Percentiles rank a stretch among this genome's conserved stretches.
These are phyloP conservation scores for Boletus bicolor DNA, from an alignment of 768 basidiomycete genomes.

Conservation along the genomic window DNA sequence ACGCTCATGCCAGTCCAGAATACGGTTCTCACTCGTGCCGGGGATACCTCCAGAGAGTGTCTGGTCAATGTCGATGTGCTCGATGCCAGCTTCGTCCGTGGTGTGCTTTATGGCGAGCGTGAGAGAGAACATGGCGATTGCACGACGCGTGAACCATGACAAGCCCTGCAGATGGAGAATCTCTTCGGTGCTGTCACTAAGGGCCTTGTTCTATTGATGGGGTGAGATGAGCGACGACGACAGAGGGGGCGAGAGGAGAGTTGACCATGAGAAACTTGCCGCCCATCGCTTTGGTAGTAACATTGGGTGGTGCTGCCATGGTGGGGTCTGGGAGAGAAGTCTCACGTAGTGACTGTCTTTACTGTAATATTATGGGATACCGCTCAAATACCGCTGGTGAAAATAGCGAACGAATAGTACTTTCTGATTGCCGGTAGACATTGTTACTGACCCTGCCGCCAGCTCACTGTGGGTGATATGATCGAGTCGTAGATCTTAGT, in stretches of 20 bases:
- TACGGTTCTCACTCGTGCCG: constrained; percentile 54
- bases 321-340: constrained; percentile 1
- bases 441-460: no score
- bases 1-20: constrained; percentile 53
- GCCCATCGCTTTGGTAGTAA: constrained; percentile 57
- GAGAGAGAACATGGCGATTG: constrained; percentile 54
- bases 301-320: constrained; percentile 65
- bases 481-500: no score
- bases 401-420: no score
- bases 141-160: constrained; percentile 65
- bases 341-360: not conserved
- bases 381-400: no score
- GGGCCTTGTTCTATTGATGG: constrained; percentile 55
- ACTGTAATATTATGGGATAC: constrained; percentile 1
- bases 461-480: no score
- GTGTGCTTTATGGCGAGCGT: constrained; percentile 64
- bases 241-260: not conserved
- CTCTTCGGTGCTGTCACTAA: constrained; percentile 59
- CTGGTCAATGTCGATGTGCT: constrained; percentile 68
- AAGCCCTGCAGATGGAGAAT: constrained; percentile 72
- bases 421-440: no score
- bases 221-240: constrained; percentile 1
- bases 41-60: constrained; percentile 60
- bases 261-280: constrained; percentile 64
- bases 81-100: constrained; percentile 54